Percentiles rank a stretch among this genome's conserved stretches.
Conservation (phyloP, 805 yeast genomes). For the Starmerella floris region DNA sequence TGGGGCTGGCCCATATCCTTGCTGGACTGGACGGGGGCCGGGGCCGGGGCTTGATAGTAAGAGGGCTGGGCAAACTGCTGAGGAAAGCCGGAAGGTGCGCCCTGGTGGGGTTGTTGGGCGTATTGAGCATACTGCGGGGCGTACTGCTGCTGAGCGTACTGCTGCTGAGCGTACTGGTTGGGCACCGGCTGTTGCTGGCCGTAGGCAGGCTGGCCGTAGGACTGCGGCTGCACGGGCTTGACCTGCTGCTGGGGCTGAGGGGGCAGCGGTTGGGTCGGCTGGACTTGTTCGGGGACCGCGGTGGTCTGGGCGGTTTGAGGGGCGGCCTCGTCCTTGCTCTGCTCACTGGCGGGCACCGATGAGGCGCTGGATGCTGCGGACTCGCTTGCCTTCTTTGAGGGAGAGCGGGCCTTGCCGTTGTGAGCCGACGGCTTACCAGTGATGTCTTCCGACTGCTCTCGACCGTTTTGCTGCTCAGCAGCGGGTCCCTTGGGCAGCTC, state of each 20-base stretch:
- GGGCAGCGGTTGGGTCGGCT: background rate
- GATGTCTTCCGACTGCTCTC: background rate
- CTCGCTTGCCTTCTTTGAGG: background rate
- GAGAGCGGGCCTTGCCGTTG: background rate
- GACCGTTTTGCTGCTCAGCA: constrained; percentile 4
- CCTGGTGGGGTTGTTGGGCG: background rate
- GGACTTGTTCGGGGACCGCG: background rate
- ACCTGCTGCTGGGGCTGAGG: constrained; percentile 1
- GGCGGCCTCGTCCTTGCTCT: constrained; percentile 10
- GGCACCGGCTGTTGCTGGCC: constrained; percentile 1
- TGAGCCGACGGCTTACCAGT: background rate
- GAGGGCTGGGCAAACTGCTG: background rate
- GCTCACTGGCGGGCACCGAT: background rate
- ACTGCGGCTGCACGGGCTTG: background rate
- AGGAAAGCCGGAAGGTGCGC: too few species aligned
- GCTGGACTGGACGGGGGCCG: background rate
- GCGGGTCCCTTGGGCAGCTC: constrained; percentile 14
- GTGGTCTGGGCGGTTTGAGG: constrained; percentile 1
- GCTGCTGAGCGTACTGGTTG: constrained; percentile 4
- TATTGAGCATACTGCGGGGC: constrained; percentile 1
- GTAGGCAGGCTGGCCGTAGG: background rate
- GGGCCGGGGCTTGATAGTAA: background rate
- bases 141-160: constrained; percentile 8
- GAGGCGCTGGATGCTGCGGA: background rate
- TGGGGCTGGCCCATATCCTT: constrained; percentile 2